A percentile compares a stretch with the other conserved stretches of the same genome.
phyloP scores from a whole-genome alignment of 2,329 filamentous ascomycete genomes.

The Aureobasidium mangrovei region DNA sequence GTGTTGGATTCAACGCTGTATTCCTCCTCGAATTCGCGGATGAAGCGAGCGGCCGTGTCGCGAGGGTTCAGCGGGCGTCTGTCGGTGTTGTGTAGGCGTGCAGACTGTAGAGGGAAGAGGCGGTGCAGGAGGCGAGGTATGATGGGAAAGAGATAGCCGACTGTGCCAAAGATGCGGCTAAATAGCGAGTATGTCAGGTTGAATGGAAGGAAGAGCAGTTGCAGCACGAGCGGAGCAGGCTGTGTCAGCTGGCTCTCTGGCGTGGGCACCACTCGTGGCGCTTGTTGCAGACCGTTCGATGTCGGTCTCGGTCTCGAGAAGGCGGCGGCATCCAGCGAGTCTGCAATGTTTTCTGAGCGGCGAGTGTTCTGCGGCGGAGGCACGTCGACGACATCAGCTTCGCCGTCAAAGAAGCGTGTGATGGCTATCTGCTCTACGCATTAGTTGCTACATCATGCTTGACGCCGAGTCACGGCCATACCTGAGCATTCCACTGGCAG shows the following conservation, averaged over 20 bases:
- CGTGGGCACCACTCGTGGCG: constrained; percentile 76
- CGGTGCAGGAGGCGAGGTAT: constrained; percentile 55
- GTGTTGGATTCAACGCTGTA: constrained; percentile 56
- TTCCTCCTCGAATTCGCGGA: constrained; percentile 89
- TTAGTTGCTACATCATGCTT: constrained; percentile 14
- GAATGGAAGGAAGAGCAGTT: constrained; percentile 73
- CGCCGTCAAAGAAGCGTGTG: constrained; percentile 94
- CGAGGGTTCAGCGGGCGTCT: constrained; percentile 71
- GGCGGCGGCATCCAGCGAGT: constrained; percentile 34
- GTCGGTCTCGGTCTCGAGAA: constrained; percentile 13
- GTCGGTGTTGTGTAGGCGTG: constrained; percentile 49
- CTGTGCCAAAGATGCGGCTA: constrained; percentile 58
- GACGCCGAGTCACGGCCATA: constrained; percentile 28
- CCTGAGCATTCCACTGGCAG: constrained; percentile 95
- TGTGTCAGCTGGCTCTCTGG: constrained; percentile 56
- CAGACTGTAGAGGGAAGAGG: constrained; percentile 46
- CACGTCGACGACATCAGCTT: constrained; percentile 75
- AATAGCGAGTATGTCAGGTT: constrained; percentile 66
- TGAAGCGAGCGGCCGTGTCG: constrained; percentile 81
- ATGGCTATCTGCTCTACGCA: constrained; percentile 66
- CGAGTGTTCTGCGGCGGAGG: constrained; percentile 52
- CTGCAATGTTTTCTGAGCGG: constrained; percentile 62
- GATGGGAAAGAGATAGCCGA: constrained; percentile 73
- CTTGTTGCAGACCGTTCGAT: constrained; percentile 49
- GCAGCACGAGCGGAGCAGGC: constrained; percentile 65